Percentiles rank a stretch among this genome's conserved stretches.
These are phyloP conservation scores for Poronia punctata DNA, from an alignment of 495 filamentous ascomycete species.

Conservation along the genomic window DNA sequence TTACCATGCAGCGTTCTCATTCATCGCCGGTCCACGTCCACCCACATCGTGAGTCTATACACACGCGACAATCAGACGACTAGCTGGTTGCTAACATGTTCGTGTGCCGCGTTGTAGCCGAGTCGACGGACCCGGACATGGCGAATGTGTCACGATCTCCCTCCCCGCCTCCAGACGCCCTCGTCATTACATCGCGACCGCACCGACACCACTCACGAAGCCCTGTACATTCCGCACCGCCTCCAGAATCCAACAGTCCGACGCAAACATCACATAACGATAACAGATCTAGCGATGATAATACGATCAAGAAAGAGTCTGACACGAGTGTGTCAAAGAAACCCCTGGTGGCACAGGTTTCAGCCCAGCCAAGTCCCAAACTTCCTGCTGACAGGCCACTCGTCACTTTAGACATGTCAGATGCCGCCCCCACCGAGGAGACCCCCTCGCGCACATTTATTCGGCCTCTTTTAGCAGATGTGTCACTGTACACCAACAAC, in stretches of 20 bases:
- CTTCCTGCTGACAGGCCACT: slow-evolving; percentile 13
- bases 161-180: slow-evolving; percentile 38
- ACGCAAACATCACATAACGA: slow-evolving; percentile 27
- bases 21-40: slow-evolving; percentile 46
- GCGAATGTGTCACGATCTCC: slow-evolving; percentile 33
- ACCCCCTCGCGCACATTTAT: slow-evolving; percentile 22
- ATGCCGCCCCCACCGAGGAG: slow-evolving; percentile 21
- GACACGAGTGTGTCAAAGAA: slow-evolving; percentile 32
- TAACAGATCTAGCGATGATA: slow-evolving; percentile 28
- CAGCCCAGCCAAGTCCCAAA: slow-evolving; percentile 17
- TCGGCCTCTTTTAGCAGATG: slow-evolving; percentile 40
- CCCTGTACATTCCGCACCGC: slow-evolving; percentile 26
- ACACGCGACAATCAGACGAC: slow-evolving; percentile 6
- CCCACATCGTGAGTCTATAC: slow-evolving; percentile 42
- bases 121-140: slow-evolving; percentile 29
- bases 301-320: slow-evolving; percentile 30
- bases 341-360: slow-evolving; percentile 40
- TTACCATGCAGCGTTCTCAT: slow-evolving; percentile 49
- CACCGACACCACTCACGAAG: slow-evolving; percentile 37
- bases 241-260: slow-evolving; percentile 27
- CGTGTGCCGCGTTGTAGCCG: slow-evolving; percentile 21
- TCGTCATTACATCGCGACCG: slow-evolving; percentile 35
- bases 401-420: slow-evolving; percentile 15
- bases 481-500: slow-evolving; percentile 45
- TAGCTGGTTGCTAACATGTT: slow-evolving; percentile 29